Conservation (phyloP, 768 basidiomycete genomes). For the Baorangia bicolor region DNA sequence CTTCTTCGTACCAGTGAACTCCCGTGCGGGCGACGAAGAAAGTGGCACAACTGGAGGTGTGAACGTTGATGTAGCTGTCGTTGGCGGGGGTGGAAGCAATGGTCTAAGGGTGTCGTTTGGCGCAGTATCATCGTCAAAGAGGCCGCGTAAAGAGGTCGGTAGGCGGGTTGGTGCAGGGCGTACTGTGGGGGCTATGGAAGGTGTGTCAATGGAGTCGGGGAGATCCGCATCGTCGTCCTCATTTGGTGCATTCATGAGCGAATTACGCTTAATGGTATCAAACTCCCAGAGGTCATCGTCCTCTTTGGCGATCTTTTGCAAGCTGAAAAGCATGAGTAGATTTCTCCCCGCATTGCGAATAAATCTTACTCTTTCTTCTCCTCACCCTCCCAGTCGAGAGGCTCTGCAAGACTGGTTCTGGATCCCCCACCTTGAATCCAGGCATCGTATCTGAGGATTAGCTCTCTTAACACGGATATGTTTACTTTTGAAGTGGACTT, state of each 20-base stretch:
- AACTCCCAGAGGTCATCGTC: constrained; percentile 68
- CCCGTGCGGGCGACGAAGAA: constrained; percentile 39
- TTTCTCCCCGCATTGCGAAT: neutral
- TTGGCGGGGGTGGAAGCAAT: constrained; percentile 30
- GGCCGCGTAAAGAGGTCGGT: constrained; percentile 72
- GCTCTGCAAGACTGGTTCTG: constrained; percentile 73
- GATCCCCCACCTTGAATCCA: constrained; percentile 68
- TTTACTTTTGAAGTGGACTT: constrained; percentile 67
- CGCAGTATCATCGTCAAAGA: constrained; percentile 67
- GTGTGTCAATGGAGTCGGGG: constrained; percentile 13
- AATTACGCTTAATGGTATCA: constrained; percentile 59
- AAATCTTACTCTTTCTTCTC: constrained; percentile 51
- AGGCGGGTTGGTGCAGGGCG: constrained; percentile 52
- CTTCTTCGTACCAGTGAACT: constrained; percentile 33
- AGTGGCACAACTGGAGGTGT: constrained; percentile 26
- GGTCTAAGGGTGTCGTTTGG: constrained; percentile 45
- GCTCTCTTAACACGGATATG: constrained; percentile 71
- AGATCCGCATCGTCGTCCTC: constrained; percentile 26
- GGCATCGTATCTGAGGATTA: constrained; percentile 74
- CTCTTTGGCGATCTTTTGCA: constrained; percentile 22
- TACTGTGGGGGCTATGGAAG: constrained; percentile 42
- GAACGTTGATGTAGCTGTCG: constrained; percentile 27
- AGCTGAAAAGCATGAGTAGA: constrained; percentile 11
- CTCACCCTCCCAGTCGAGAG: constrained; percentile 70
- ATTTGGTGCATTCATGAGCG: constrained; percentile 24